These are phyloP conservation scores for Chrysochromulina parva DNA, from an alignment of 78 protist genomes.

Conservation along the genomic window DNA sequence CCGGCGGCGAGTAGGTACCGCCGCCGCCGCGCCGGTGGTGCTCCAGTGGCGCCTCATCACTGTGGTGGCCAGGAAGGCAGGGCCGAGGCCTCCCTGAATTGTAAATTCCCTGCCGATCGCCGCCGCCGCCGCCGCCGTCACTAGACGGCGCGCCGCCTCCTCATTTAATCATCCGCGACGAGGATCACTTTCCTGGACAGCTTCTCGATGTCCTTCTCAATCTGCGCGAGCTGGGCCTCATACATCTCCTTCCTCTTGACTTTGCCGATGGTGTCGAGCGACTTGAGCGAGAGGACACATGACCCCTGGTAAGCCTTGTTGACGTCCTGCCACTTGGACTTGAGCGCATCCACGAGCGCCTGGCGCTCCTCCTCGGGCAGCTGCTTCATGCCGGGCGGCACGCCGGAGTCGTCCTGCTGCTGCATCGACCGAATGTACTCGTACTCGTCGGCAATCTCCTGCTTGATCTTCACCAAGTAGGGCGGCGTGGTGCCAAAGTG, in stretches of 20 bases:
- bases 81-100: no score
- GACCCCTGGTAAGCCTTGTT: conserved; percentile 50
- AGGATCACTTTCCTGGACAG: conserved; percentile 34
- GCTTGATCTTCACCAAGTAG: conserved; percentile 53
- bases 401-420: background rate
- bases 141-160: no score
- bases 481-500: conserved; percentile 58
- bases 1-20: no score
- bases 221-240: conserved; percentile 57
- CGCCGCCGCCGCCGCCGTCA: no score
- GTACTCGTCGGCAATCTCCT: conserved; percentile 43
- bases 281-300: conserved; percentile 42
- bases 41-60: no score
- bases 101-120: no score
- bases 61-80: no score
- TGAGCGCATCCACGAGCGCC: conserved; percentile 38
- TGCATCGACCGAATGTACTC: conserved; percentile 34
- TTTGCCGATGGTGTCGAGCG: conserved; percentile 57
- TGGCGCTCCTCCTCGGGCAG: conserved; percentile 47
- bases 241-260: conserved; percentile 43
- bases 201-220: conserved; percentile 47
- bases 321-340: conserved; percentile 59
- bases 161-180: conserved; percentile 4
- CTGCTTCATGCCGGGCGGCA: background rate
- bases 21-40: no score